These are phyloP conservation scores for Trichosporon asahii DNA, from an alignment of 1,284 basidiomycete species.

Conservation along the genomic window DNA sequence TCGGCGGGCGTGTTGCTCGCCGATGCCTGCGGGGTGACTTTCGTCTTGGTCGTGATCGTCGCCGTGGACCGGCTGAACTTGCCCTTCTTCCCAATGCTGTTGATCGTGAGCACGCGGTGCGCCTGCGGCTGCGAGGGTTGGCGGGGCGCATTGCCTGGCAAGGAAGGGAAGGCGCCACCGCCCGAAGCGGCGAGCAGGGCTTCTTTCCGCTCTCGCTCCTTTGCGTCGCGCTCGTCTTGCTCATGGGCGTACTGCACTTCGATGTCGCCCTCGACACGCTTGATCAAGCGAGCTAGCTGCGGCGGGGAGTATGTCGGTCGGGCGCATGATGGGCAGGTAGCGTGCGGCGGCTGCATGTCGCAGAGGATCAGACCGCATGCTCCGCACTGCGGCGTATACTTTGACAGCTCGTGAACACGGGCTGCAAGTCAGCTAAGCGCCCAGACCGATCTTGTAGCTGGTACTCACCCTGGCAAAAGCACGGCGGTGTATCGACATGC, in stretches of 20 bases:
- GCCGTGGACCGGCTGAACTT: constrained; percentile 35
- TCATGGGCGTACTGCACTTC: constrained; percentile 39
- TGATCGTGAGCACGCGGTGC: constrained; percentile 27
- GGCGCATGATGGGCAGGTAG: constrained; percentile 52
- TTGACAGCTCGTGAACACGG: constrained; percentile 48
- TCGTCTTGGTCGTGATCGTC: constrained; percentile 30
- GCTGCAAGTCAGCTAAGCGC: constrained; percentile 31
- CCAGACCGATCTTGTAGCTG: neutral
- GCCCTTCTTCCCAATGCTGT: constrained; percentile 11
- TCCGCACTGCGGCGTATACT: constrained; percentile 49
- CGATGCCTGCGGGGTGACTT: constrained; percentile 22
- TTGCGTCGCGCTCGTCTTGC: constrained; percentile 32
- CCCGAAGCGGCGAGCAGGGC: constrained; percentile 39
- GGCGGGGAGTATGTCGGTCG: constrained; percentile 31
- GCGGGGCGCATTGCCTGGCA: constrained; percentile 21
- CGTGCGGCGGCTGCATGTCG: constrained; percentile 43
- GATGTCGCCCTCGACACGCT: constrained; percentile 40
- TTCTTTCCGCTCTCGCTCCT: constrained; percentile 34
- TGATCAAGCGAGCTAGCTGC: constrained; percentile 42
- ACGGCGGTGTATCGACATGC: constrained; percentile 28
- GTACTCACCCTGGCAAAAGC: constrained; percentile 53
- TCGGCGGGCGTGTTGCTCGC: constrained; percentile 8
- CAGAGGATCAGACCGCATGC: constrained; percentile 51
- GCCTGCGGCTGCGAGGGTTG: constrained; percentile 13
- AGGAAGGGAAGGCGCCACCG: constrained; percentile 47